phyloP scores from a whole-genome alignment of 2,329 filamentous ascomycete genomes.

The Stagonosporopsis rhizophila region DNA sequence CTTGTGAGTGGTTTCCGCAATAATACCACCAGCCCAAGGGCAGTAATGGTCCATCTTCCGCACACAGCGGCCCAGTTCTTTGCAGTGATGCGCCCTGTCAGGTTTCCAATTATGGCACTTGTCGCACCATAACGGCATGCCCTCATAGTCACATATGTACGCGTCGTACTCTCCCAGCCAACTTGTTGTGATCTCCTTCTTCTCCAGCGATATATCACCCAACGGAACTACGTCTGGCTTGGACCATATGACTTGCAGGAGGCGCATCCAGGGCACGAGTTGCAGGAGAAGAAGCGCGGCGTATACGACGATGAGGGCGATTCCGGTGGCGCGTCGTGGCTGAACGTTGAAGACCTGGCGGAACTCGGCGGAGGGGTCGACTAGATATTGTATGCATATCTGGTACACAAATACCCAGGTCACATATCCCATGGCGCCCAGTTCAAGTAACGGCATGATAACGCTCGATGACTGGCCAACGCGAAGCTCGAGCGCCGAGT shows the following conservation, averaged over 20 bases:
- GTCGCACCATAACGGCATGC: conserved; percentile 82
- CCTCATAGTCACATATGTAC: conserved; percentile 83
- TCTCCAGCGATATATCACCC: conserved; percentile 48
- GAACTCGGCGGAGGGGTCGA: conserved; percentile 54
- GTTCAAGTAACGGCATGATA: conserved; percentile 73
- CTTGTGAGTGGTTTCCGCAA: conserved; percentile 86
- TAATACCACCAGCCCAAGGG: conserved; percentile 92
- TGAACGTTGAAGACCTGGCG: conserved; percentile 29
- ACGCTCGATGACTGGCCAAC: conserved; percentile 67
- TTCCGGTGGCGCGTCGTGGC: conserved; percentile 64
- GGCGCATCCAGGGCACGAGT: conserved; percentile 72
- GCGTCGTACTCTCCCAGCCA: conserved; percentile 80
- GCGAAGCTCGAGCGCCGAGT: conserved; percentile 34
- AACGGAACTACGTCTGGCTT: conserved; percentile 78
- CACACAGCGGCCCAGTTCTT: conserved; percentile 81
- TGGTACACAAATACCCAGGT: conserved; percentile 72
- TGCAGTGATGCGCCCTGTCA: conserved; percentile 86
- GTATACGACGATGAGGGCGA: conserved; percentile 75
- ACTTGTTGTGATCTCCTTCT: conserved; percentile 35
- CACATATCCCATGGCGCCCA: conserved; percentile 70
- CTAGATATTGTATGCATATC: conserved; percentile 72
- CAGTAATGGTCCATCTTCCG: conserved; percentile 95
- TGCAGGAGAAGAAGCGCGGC: conserved; percentile 74
- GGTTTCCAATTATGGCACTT: conserved; percentile 87
- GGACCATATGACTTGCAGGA: conserved; percentile 70